Base-by-base conservation (phyloP, 2,329 filamentous ascomycete species). In the Exophiala oligosperma region DNA sequence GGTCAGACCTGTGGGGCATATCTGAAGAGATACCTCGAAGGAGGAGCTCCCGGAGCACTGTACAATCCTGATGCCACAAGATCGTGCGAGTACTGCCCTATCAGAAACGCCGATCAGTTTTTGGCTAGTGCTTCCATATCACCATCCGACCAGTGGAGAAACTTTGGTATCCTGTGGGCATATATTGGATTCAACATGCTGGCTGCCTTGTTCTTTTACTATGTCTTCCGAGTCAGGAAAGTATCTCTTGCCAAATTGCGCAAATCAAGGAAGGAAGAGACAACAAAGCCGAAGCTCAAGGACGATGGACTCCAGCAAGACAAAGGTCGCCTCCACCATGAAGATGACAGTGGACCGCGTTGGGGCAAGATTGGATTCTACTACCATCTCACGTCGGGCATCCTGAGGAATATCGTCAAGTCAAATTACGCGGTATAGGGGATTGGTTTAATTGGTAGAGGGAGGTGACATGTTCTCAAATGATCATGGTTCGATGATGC, bases 121-220 rank as follows among this genome's bases (percentile, higher is more conserved):
- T 66, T 78, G 38, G 68, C 76, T 0, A 54, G 61, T 0, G 77
- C 84, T 38, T 74, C 77, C 48, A 79, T 81, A 56, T 67, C 77
- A 56, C 89, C 87, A 68, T 69, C 63, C 23, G 76, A 88, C 29
- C 75, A 85, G 26, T 91, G 87, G 87, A 80, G 86, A 57, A 88
- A 91, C 69, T 87, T 87, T 68, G 87, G 85, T 1, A 72, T 89
- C 26, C 73, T 86, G 52, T 86, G 81, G 76, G 79, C 77, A 0
- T 88, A 83, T 59, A 78, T 86, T 55, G 69, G 77, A 11, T 84
- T 86, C 69, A 87, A 87, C 67, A 70, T 85, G n/a, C 70, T 71
- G 29, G 82, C 76, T 0, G 82, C 84, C 0, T 70, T 87, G 43
- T 69, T 75, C 2, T 67, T 86, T 37, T 87, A 87, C 67, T 87